Evolutionary conservation across 345 rosid genomes (phyloP).

Genomic region (Eucalyptus cloeziana): DNA sequence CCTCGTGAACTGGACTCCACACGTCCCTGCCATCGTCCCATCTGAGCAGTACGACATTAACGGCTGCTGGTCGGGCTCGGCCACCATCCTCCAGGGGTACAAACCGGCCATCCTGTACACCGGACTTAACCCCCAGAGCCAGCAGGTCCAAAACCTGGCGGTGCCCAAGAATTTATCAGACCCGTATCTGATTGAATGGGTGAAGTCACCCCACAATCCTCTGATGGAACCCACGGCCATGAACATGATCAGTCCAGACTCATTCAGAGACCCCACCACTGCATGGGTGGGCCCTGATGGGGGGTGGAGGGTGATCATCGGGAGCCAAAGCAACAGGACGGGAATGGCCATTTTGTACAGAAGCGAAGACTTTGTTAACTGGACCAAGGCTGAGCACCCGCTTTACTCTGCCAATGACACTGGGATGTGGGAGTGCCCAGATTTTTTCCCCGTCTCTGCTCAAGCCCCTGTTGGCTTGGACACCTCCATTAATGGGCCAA

Average conservation of each 20-base stretch:
- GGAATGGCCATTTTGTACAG: conserved; percentile 22
- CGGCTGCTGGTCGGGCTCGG: conserved; percentile 54
- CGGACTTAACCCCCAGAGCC: conserved; percentile 6
- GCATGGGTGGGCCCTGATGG: conserved; percentile 29
- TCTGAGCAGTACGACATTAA: conserved; percentile 17
- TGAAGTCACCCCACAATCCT: conserved; percentile 30
- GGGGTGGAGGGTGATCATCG: conserved; percentile 25
- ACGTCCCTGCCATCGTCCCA: conserved; percentile 21
- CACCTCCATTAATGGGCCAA: conserved; percentile 1
- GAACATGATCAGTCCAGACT: conserved; percentile 14
- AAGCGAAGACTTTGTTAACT: conserved; percentile 28
- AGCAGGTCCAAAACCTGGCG: conserved; percentile 33
- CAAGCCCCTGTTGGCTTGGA: conserved; percentile 14
- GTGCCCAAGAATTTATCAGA: conserved; percentile 31
- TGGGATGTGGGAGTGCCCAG: conserved; percentile 54
- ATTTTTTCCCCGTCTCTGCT: conserved; percentile 31
- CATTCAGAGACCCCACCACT: conserved; percentile 48
- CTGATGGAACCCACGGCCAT: conserved; percentile 4
- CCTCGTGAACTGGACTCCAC: conserved; percentile 37
- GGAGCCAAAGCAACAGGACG: background rate
- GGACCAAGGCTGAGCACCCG: conserved; percentile 17
- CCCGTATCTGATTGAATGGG: conserved; percentile 33
- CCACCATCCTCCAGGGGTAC: conserved; percentile 18
- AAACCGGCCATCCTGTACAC: conserved; percentile 38
- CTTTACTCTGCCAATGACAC: conserved; percentile 13